Evolutionary conservation across 208 protist genomes (phyloP), one percentile per base, ranked within the genome.

Genomic region (Tritrichomonas musculus): DNA sequence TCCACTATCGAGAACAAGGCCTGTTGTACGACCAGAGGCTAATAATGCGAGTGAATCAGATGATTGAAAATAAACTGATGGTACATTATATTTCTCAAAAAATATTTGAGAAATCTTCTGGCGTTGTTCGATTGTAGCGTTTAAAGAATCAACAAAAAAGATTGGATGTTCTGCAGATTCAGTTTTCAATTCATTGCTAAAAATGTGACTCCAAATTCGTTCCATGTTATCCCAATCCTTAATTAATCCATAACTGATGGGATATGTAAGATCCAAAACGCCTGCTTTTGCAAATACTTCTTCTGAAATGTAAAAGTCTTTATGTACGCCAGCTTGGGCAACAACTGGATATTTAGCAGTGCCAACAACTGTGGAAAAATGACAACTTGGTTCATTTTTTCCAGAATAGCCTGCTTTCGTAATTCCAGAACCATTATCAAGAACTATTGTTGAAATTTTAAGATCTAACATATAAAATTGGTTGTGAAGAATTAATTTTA

Each of bases 221-320:
- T 96, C 73, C 97, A 99, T 98, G 94, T 98, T 98, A 22, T 98
- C 97, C 98, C 98, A 99, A 95, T 98, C 96, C 53, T 96, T 96
- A 84, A 99, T 96, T 49, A 99, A 97, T 73, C 98, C 98, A 95
- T 99, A 98, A n/a, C 97, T 95, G 5, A 99, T 95, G 11, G 98
- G 98, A 8, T 50, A 50, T 69, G 88, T 95, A 27, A 99, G 96
- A 82, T 96, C 95, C 20, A 82, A 41, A 50, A n/a, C n/a, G n/a
- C n/a, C n/a, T n/a, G n/a, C n/a, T n/a, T n/a, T n/a, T n/a, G n/a
- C n/a, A n/a, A n/a, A n/a, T n/a, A n/a, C n/a, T n/a, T n/a, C n/a
- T n/a, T n/a, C n/a, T n/a, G n/a, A n/a, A n/a, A n/a, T n/a, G n/a
- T n/a, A n/a, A n/a, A n/a, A n/a, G n/a, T n/a, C n/a, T n/a, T n/a